Base-by-base conservation (phyloP, 1,139 yeast species). In the Geotrichum aggregatum region DNA sequence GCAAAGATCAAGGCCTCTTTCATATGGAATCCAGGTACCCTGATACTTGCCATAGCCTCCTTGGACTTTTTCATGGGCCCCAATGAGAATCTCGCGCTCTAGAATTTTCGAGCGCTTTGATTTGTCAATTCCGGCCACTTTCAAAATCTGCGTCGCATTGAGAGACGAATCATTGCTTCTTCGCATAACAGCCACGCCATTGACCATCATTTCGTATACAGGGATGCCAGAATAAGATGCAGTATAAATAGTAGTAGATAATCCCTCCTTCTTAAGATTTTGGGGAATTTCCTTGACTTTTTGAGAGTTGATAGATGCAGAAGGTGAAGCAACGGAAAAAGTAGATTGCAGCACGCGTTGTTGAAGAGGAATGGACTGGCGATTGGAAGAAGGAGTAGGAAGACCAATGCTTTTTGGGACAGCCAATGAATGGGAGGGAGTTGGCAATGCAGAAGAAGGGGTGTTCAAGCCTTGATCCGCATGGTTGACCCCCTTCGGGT, bases 11-110 rank as follows among this genome's bases (percentile, higher is more conserved):
- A 76, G 77, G 0, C 91, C 87, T 31, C 84, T 70, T 26, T 61
- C 67, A 43, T 60, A 63, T 0, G 96, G 95, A 22, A 89, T 84
- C 88, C 96, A 92, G 0, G 97, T 87, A 1, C 98, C 98, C 70
- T 91, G 97, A 66, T 87, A 87, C 65, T 88, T 85, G 13, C 97
- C 97, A 65, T 89, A 87, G 0, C 96, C 97, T 44, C 96, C 97
- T 70, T 89, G 96, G 11, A 91, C 92, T 66, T 89, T 91, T 66
- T 91, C 97, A 67, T 88, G 96, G 40, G 75, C 74, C 28, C 95
- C 95, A 1, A 83, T 79, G 58, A 82, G 89, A 14, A 91, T 87
- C 64, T 89, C 97, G 59, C 82, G 82, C 65, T 91, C 97, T 62
- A 89, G 75, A 55, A 89, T 80, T 61, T 89, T 82, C 7, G 96